Evolutionary conservation across 1,284 basidiomycete species (phyloP).

Genomic region (Cryptococcus maquisensis): DNA sequence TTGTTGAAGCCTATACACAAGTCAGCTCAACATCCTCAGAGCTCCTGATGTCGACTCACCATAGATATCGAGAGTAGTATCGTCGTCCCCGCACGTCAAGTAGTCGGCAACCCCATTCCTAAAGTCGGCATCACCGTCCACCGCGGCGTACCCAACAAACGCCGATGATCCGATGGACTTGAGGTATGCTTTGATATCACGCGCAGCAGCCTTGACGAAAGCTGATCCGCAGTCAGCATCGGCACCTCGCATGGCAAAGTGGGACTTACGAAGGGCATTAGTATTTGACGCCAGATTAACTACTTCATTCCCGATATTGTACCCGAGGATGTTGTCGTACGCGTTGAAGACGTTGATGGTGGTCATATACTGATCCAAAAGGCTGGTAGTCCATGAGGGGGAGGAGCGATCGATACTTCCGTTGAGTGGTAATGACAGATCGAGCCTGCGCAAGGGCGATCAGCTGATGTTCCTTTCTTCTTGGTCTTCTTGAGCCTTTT

Average conservation of each 20-base stretch:
- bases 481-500: background rate
- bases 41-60: slow-evolving; percentile 58
- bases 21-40: background rate
- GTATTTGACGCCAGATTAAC: slow-evolving; percentile 60
- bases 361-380: slow-evolving; percentile 71
- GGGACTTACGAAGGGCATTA: slow-evolving; percentile 54
- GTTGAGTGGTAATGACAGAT: slow-evolving; percentile 76
- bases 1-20: slow-evolving; percentile 40
- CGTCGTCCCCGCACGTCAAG: slow-evolving; percentile 71
- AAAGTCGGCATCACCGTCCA: slow-evolving; percentile 67
- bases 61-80: slow-evolving; percentile 72
- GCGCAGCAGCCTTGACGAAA: slow-evolving; percentile 84
- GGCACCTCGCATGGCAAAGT: background rate
- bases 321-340: slow-evolving; percentile 77
- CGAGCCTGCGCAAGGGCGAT: slow-evolving; percentile 53
- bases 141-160: slow-evolving; percentile 79
- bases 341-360: slow-evolving; percentile 73
- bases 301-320: slow-evolving; percentile 86
- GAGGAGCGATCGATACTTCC: slow-evolving; percentile 73
- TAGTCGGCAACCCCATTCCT: slow-evolving; percentile 70
- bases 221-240: slow-evolving; percentile 41
- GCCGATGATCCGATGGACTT: slow-evolving; percentile 63
- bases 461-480: background rate
- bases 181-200: slow-evolving; percentile 80
- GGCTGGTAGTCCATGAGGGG: slow-evolving; percentile 76